Evolutionary conservation across 345 rosid species (phyloP), one percentile per base, ranked within the genome.

Genomic region (Eutrema yunnanense): DNA sequence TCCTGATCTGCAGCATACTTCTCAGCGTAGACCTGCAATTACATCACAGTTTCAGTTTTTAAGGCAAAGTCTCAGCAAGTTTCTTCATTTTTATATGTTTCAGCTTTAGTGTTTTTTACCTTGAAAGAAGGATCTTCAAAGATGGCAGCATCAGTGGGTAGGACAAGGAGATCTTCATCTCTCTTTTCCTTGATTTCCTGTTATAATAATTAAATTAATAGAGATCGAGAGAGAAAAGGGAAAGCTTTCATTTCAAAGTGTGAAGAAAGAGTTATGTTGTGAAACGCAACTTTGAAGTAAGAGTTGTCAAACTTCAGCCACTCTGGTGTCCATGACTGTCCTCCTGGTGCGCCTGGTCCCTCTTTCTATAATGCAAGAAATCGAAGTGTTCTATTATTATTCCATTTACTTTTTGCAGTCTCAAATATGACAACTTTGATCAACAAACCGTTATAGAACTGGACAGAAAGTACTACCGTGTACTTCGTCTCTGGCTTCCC

Each of bases 251-350:
- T 40, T 30, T 9, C 12, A 14, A 54, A 16, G 6, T 37, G 43
- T 10, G 50, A 33, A 33, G 36, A 54, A 42, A 68, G 69, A 58
- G 50, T 62, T 60, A 22, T 14, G 41, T 32, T 83, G 50, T 48
- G 51, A 73, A 40, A 59, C 50, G 75, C 69, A 78, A 94, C 98
- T 88, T 85, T 94, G 86, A 94, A 94, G 83, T 94, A 94, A 43
- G 95, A 94, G 72, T 94, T 91, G 56, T 94, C 97, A 84, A 94
- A 94, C 84, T 91, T 89, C 82, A 94, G 79, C 98, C 98, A 94
- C 79, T 94, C 77, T 56, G 73, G 85, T 3, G 98, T 94, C 98
- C 98, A 91, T 14, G 97, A 94, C 53, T 91, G 97, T 80, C 98
- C 98, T 71, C 97, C 97, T 36, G 96, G 92, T 81, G 96, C 95